These are phyloP conservation scores for Solanum chiquidenum DNA, from an alignment of 257 asterid species.

Conservation along the genomic window DNA sequence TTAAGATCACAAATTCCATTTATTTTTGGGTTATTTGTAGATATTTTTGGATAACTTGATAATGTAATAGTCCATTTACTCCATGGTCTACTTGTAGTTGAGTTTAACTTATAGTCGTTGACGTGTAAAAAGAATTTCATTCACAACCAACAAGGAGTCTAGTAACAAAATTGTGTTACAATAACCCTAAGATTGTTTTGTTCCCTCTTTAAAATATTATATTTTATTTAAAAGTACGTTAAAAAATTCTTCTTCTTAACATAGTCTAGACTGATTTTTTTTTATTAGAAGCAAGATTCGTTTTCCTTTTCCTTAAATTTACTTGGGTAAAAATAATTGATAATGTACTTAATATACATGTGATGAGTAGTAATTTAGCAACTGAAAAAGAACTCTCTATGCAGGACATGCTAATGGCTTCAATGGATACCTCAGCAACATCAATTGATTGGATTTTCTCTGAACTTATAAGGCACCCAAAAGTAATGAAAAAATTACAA, in stretches of 20 bases:
- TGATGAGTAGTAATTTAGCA: neutral
- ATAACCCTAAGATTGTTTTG: neutral
- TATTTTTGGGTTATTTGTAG: neutral
- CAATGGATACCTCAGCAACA: slow-evolving; percentile 9
- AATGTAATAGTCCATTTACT: neutral
- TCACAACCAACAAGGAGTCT: neutral
- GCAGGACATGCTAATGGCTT: slow-evolving; percentile 9
- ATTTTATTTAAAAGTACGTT: too few species aligned
- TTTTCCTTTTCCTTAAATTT: neutral
- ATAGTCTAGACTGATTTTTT: neutral
- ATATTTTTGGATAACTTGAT: neutral
- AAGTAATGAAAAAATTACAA: slow-evolving; percentile 3
- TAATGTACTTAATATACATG: neutral
- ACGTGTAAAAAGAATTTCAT: neutral
- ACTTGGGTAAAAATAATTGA: neutral
- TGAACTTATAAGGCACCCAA: slow-evolving; percentile 5
- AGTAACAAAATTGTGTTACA: too few species aligned
- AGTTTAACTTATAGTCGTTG: neutral
- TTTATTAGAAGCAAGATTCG: neutral
- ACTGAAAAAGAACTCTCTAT: neutral
- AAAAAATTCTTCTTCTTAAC: neutral
- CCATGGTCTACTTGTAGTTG: neutral
- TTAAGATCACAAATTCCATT: neutral
- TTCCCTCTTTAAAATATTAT: too few species aligned
- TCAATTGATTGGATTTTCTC: slow-evolving; percentile 8